A percentile compares a stretch with the other conserved stretches of the same genome.
Evolutionary conservation across 495 filamentous ascomycete species (phyloP).

Genomic region (Thermochaetoides thermophila): DNA sequence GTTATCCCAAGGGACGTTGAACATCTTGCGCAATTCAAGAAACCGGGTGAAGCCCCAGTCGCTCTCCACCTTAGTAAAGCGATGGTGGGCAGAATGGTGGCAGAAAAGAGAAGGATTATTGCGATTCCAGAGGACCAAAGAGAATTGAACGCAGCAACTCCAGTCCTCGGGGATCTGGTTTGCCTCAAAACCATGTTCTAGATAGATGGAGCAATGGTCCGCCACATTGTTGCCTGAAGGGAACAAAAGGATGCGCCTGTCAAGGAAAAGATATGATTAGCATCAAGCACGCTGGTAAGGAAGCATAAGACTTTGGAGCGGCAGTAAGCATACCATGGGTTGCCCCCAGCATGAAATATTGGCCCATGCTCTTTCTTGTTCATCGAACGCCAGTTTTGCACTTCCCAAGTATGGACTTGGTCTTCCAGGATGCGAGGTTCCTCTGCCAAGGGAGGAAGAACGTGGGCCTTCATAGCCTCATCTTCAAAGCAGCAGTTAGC

Average conservation of each 20-base stretch:
- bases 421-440: conserved; percentile 65
- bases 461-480: conserved; percentile 67
- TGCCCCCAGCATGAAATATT: conserved; percentile 68
- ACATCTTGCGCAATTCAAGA: conserved; percentile 68
- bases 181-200: conserved; percentile 73
- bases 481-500: conserved; percentile 35
- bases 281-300: conserved; percentile 5
- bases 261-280: too few relatives aligned
- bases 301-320: conserved; percentile 12
- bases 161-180: conserved; percentile 64
- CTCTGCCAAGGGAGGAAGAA: conserved; percentile 47
- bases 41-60: conserved; percentile 98
- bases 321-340: conserved; percentile 66
- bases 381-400: conserved; percentile 63
- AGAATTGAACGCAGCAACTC: conserved; percentile 95
- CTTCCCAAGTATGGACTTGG: conserved; percentile 64
- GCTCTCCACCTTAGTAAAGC: conserved; percentile 90
- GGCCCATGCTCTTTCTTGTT: conserved; percentile 74
- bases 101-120: conserved; percentile 68
- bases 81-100: conserved; percentile 60
- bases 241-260: conserved; percentile 89
- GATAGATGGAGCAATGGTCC: conserved; percentile 84
- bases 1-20: conserved; percentile 46
- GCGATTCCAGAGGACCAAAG: conserved; percentile 82
- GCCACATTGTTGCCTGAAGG: conserved; percentile 76